Base-by-base conservation (phyloP, 2,329 filamentous ascomycete species). In the Botrytis fabae region DNA sequence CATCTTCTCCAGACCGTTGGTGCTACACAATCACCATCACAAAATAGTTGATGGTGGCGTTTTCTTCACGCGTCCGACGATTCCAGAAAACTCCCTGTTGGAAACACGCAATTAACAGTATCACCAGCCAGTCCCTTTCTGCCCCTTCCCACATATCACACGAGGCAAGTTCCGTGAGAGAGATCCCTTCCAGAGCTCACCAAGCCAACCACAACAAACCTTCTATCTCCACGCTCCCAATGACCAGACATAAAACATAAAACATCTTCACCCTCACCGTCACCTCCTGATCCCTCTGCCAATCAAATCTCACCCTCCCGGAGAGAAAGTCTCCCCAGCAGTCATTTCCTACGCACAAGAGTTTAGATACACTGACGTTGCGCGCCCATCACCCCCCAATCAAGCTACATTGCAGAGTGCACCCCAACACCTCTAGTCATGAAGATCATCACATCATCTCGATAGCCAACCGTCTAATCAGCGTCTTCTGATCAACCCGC, bases 371-470 rank as follows among this genome's bases (percentile, higher is more conserved):
- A 35, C 63, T 38, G 42, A 65, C 63, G 63, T 48, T 32, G 46
- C 62, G n/a, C 42, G 62, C 25, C 18, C 42, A 64, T 64, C 62
- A 44, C 20, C 12, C 28, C 62, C 62, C 20, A 46, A 64, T 32
- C 28, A 14, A 64, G 62, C 62, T 35, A 46, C 12, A 0, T 61
- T 25, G 42, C 48, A 51, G 3, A n/a, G 25, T 51, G 22, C 35
- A 22, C 60, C 40, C 38, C 60, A 16, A 9, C 10, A 35, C 42
- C 42, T 28, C 35, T 46, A 8, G 28, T 48, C 62, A 14, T n/a
- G 62, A 65, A 65, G 62, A 65, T 65, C 62, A 65, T 65, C 62
- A 35, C 62, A 65, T 48, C 62, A 48, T 48, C 25, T 14, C 48
- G 22, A 51, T 48, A 48, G 35, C 38, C 7, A 38, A 38, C 38